Evolutionary conservation across 345 rosid species (phyloP), one percentile per base, ranked within the genome.

Genomic region (Murraya paniculata): DNA sequence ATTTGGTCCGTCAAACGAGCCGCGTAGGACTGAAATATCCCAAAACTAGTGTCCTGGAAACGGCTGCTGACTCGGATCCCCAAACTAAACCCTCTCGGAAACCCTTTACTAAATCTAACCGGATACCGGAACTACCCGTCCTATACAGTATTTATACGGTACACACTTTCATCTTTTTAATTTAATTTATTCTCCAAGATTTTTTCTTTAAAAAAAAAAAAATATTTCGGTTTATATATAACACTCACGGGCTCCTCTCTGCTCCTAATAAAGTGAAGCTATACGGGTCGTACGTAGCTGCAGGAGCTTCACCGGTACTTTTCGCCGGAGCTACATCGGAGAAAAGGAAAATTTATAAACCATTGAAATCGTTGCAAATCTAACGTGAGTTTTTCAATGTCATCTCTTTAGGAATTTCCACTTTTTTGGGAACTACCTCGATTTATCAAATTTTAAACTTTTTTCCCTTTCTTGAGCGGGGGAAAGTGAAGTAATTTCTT

Each of bases 51-150:
- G 48, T 71, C 60, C 22, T 18, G 8, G 55, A 21, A 14, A 8
- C 68, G 81, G 78, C 88, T 64, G 25, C 57, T 72, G 86, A 81
- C 79, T 71, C 84, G 80, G 85, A 72, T 33, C 82, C 81, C 33
- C 6, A 41, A 31, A 22, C 4, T 31, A 71, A 5, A 22, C 10
- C 22, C 22, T 33, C 45, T 33, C 45, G 1, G 27, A 33, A 72
- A 33, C 18, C 39, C 48, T 11, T 21, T 3, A 21, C 35, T 24
- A 10, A 21, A 35, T 18, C 14, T 56, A 66, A 79, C 85, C 39
- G 76, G 76, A 7, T 36, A 84, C 88, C 84, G 60, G 76, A 45
- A 22, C 39, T 68, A 21, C 77, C 86, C 3, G 81, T 79, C 7
- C 7, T 14, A 21, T 28, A 62, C 55, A 1, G 60, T 33, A 4